Conservation (phyloP, 164 flowering plant species). For the Nymphaea thermarum region DNA sequence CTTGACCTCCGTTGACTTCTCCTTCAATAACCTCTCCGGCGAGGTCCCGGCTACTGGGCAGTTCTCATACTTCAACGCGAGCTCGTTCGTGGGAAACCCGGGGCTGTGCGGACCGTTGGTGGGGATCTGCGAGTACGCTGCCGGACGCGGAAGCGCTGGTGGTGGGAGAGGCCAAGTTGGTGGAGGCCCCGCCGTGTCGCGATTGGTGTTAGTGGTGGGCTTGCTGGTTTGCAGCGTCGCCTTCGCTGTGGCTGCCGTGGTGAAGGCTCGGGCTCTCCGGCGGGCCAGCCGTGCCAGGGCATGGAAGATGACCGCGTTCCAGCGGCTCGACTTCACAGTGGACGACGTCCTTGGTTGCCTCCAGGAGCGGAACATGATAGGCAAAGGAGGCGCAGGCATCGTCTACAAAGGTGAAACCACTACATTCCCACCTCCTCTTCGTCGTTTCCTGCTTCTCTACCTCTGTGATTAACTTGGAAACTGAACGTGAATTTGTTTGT, state of each 20-base stretch:
- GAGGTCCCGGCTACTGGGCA: conserved; percentile 80
- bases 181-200: conserved; percentile 34
- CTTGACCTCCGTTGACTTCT: conserved; percentile 76
- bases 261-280: conserved; percentile 70
- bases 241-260: conserved; percentile 68
- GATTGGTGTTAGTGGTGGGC: conserved; percentile 40
- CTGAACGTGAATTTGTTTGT: no score
- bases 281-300: conserved; percentile 58
- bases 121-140: conserved; percentile 62
- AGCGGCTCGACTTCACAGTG: conserved; percentile 66
- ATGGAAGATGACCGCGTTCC: conserved; percentile 93
- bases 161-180: conserved; percentile 33
- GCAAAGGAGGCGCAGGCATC: conserved; percentile 93
- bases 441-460: background rate
- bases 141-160: conserved; percentile 4
- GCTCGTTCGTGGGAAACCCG: conserved; percentile 75
- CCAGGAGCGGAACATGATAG: conserved; percentile 87
- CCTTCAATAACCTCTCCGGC: conserved; percentile 80
- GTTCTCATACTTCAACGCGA: conserved; percentile 78
- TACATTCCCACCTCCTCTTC: background rate
- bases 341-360: conserved; percentile 72
- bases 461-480: no score
- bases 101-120: conserved; percentile 72
- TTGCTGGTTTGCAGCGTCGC: conserved; percentile 69
- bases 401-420: conserved; percentile 52